phyloP scores from a whole-genome alignment of 2,329 filamentous ascomycete species.

The Trichophyton benhamiae region DNA sequence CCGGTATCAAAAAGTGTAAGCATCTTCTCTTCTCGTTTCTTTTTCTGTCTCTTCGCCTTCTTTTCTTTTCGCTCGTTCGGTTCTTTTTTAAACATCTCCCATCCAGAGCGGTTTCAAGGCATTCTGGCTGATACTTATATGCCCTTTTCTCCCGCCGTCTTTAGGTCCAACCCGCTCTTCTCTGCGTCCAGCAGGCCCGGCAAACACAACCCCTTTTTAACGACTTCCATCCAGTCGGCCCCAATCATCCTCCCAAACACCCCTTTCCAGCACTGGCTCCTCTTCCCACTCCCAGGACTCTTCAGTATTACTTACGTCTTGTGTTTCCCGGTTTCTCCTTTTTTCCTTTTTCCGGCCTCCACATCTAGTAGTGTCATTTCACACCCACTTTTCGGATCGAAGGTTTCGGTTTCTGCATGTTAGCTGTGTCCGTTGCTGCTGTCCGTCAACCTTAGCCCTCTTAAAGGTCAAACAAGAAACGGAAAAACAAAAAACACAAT shows the following conservation, averaged over 20 bases:
- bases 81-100: constrained; percentile 2
- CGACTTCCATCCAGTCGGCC: too few relatives aligned
- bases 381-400: background rate
- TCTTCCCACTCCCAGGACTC: too few relatives aligned
- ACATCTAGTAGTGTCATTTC: constrained; percentile 1
- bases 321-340: background rate
- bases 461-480: background rate
- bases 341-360: background rate
- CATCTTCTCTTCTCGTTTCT: background rate
- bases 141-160: background rate
- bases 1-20: background rate
- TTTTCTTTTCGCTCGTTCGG: background rate
- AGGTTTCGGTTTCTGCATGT: constrained; percentile 3
- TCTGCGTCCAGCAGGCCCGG: background rate
- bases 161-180: background rate
- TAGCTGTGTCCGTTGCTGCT: background rate
- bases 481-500: background rate
- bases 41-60: background rate
- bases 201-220: too few relatives aligned
- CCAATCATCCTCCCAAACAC: too few relatives aligned
- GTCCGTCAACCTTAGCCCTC: constrained; percentile 1
- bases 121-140: background rate
- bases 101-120: background rate
- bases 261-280: background rate
- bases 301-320: background rate